Base-by-base conservation (phyloP, 1,284 basidiomycete genomes). In the Thelephora terrestris region DNA sequence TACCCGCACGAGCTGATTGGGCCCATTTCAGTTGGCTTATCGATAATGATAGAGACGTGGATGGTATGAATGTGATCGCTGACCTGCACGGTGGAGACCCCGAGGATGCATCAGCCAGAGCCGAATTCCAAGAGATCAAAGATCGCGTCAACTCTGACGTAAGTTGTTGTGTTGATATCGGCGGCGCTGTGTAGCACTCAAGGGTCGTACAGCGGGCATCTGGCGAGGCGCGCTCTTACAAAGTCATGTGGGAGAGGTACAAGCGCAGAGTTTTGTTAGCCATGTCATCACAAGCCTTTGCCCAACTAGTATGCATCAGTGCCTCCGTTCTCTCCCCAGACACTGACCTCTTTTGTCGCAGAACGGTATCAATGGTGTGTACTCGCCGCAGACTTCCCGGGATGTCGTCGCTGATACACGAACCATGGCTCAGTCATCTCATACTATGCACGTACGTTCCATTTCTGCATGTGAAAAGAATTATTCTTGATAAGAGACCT, bases 281-380 rank as follows among this genome's bases (percentile, higher is more conserved):
- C n/a, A 95, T 95, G 91, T 93, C 91, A 17, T 91, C 91, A 53
- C 95, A 98, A 64, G 86, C 89, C 49, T 97, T 97, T 64, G 94
- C 94, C 43, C 95, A 97, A 66, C 70, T 97, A 56, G 88, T 90
- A 55, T 56, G 81, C 71, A 3, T 38, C 32, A 27, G 20, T 37
- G 23, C 37, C 35, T 2, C 17, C 32, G 23, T 34, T 34, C 9
- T 46, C 35, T 46, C 17, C 34, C 17, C n/a, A 9, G n/a, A 53
- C 47, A 10, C 49, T 54, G 32, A 55, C 47, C 29, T 57, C 46
- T 45, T 48, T 37, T 37, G 21, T 27, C 46, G 24, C 54, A 91
- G 84, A 92, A 93, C 61, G 91, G 91, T 50, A 92, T 94, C 58
- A 93, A 92, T 60, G 86, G 87, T 89, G 63, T 50, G 72, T 36